Evolutionary conservation across 2,329 filamentous ascomycete species (phyloP).

Genomic region (Cytospora paraplurivora): DNA sequence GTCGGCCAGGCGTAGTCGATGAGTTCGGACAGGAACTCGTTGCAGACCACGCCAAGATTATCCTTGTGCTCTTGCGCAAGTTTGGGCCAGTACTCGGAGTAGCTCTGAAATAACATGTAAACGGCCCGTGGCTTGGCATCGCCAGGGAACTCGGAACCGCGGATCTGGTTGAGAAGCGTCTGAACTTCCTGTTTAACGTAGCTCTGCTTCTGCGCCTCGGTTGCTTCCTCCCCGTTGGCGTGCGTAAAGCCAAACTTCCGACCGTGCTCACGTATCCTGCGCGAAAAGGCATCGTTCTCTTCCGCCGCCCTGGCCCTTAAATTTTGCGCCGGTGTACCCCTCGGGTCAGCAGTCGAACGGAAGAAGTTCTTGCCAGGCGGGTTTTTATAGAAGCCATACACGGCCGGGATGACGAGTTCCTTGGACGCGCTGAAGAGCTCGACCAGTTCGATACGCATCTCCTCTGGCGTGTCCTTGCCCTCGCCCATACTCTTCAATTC

Average conservation of each 20-base stretch:
- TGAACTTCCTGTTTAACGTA: conserved; percentile 53
- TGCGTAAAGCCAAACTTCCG: conserved; percentile 50
- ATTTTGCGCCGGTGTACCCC: conserved; percentile 54
- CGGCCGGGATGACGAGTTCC: conserved; percentile 55
- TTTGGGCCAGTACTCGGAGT: conserved; percentile 55
- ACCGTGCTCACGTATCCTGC: conserved; percentile 52
- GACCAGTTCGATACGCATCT: conserved; percentile 57
- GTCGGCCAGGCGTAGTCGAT: conserved; percentile 53
- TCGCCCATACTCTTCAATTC: conserved; percentile 54
- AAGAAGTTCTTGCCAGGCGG: conserved; percentile 55
- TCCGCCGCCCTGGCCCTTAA: conserved; percentile 53
- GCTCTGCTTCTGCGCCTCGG: conserved; percentile 45
- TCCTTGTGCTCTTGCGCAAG: conserved; percentile 57
- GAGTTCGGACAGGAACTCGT: conserved; percentile 55
- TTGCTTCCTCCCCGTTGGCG: conserved; percentile 23
- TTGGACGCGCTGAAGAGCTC: conserved; percentile 55
- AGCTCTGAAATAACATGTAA: conserved; percentile 57
- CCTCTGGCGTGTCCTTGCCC: conserved; percentile 54
- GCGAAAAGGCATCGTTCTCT: conserved; percentile 53
- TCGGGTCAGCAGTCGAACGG: conserved; percentile 50
- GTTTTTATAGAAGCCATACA: conserved; percentile 59
- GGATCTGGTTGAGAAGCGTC: conserved; percentile 51
- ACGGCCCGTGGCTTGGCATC: conserved; percentile 56
- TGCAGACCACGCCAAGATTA: conserved; percentile 56
- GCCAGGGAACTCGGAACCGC: conserved; percentile 55